These are phyloP conservation scores for Marasmius oreades DNA, from an alignment of 1,284 basidiomycete genomes.

Conservation along the genomic window DNA sequence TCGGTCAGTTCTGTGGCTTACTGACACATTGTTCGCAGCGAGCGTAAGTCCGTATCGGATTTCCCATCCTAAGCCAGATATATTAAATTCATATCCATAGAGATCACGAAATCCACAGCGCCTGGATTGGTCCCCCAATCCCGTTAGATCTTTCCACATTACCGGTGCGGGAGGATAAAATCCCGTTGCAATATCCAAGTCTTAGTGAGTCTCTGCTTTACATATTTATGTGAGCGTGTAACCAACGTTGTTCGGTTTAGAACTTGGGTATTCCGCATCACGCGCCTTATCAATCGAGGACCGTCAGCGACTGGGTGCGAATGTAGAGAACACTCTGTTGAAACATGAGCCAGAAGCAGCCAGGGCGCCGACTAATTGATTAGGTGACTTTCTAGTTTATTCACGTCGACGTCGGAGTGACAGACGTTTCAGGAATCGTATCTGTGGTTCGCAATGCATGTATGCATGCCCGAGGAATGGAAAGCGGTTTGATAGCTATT, in stretches of 20 bases:
- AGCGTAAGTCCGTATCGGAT: conserved; percentile 24
- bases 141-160: conserved; percentile 60
- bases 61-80: background rate
- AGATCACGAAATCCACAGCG: conserved; percentile 62
- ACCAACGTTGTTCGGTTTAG: conserved; percentile 32
- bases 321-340: conserved; percentile 43
- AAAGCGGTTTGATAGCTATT: too few species aligned
- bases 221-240: too few species aligned
- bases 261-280: conserved; percentile 50
- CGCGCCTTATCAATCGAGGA: conserved; percentile 43
- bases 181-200: conserved; percentile 70
- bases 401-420: too few species aligned
- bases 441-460: too few species aligned
- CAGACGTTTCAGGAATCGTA: background rate
- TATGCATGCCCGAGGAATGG: too few species aligned
- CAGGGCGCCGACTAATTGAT: too few species aligned
- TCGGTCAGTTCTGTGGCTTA: background rate
- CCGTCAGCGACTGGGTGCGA: conserved; percentile 41
- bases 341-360: conserved; percentile 52
- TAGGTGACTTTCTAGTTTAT: too few species aligned
- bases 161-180: conserved; percentile 41
- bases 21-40: conserved; percentile 22
- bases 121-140: conserved; percentile 70
- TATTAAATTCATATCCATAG: conserved; percentile 25
- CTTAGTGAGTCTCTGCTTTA: conserved; percentile 44